Base-by-base conservation (phyloP, 2,329 filamentous ascomycete species). In the Alternaria postmessia region DNA sequence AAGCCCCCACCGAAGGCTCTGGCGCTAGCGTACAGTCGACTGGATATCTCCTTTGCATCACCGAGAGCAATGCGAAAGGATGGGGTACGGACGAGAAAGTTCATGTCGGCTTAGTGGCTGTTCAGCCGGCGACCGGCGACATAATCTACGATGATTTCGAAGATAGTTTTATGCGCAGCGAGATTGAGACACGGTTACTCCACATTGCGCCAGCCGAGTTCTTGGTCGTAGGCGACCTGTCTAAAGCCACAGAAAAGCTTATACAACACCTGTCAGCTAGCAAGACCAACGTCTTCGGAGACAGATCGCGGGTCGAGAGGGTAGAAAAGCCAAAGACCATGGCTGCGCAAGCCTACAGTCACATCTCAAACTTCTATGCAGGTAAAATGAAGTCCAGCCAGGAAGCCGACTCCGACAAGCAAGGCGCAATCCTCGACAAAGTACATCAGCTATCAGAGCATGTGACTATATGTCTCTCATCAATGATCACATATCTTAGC, bases 201-300 rank as follows among this genome's bases (percentile, higher is more conserved):
- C 95, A 99, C 76, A 96, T 99, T 66, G 93, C 94, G 0, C 95
- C 95, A 0, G 97, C 94, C 79, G 95, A 99, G 77, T 93, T 99
- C 63, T 84, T 99, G 32, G 91, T 99, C 44, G 92, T 99, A 1
- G 95, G 95, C 14, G 89, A 95, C 14, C 86, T 98, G 14, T 95
- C 94, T 0, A 93, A 91, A 70, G 92, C 93, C 1, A 97, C 94
- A 0, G 93, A 98, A 41, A 98, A 98, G 79, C 86, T 99, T 26
- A 86, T 99, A 7, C 87, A 92, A 63, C 94, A 98, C 79, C 84
- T 99, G 0, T 94, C 94, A 0, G 92, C 93, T 2, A 95, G 90
- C 76, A 95, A 81, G 59, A 93, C 90, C 49, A 97, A 96, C 71
- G 91, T 96, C 0, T 97, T 97, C 75, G 94, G 94, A 4, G 95